These are phyloP conservation scores for Sugiyamaella mastotermitis DNA, from an alignment of 805 yeast species.

Conservation along the genomic window DNA sequence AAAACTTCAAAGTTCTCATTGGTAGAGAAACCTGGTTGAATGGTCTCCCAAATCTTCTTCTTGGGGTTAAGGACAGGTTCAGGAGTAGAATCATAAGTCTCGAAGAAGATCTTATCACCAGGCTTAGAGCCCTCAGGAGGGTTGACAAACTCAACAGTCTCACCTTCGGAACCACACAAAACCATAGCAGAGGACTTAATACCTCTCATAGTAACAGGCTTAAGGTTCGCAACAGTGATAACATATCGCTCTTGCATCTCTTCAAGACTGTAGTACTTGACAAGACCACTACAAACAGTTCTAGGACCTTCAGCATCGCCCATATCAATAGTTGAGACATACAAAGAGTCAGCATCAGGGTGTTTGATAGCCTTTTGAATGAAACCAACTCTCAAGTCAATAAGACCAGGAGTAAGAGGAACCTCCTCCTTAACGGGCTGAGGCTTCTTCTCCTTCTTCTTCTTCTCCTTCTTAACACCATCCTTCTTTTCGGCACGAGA, in stretches of 20 bases:
- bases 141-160: conserved; percentile 81
- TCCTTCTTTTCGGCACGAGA: conserved; percentile 26
- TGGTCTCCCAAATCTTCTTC: conserved; percentile 95
- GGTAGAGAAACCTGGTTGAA: conserved; percentile 88
- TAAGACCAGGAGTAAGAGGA: conserved; percentile 73
- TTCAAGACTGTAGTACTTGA: conserved; percentile 80
- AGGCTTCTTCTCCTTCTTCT: conserved; percentile 47
- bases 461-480: conserved; percentile 30
- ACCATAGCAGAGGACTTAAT: conserved; percentile 96
- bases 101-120: conserved; percentile 95
- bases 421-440: conserved; percentile 44
- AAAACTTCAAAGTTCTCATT: conserved; percentile 69
- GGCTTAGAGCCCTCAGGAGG: conserved; percentile 92
- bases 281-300: conserved; percentile 96
- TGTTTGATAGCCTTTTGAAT: conserved; percentile 95
- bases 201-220: conserved; percentile 98
- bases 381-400: conserved; percentile 93
- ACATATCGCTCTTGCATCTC: conserved; percentile 93
- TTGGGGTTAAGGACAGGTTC: conserved; percentile 92
- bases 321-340: conserved; percentile 92
- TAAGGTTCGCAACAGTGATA: conserved; percentile 88
- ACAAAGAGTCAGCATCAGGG: conserved; percentile 95
- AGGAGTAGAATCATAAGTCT: conserved; percentile 83
- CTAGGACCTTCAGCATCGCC: conserved; percentile 98
- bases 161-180: conserved; percentile 67